Base-by-base conservation (phyloP, 2,329 filamentous ascomycete genomes). In the Tolypocladium guangdongense region DNA sequence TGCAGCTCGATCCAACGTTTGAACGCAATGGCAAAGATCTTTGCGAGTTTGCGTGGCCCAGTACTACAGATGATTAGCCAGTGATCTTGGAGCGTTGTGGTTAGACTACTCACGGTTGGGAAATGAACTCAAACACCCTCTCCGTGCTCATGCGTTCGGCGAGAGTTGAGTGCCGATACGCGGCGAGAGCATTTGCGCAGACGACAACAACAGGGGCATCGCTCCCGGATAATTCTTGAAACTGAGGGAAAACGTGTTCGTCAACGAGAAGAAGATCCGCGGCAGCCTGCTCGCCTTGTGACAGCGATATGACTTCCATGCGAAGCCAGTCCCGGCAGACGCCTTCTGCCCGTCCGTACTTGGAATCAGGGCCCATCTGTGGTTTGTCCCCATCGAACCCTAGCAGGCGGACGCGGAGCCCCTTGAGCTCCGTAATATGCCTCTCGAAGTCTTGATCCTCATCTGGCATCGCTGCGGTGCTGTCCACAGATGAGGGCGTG, bases 61-160 rank as follows among this genome's bases (percentile, higher is more conserved):
- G 68, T 58, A 3, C 68, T 71, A 7, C 7, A n/a, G 11, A n/a
- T 7, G 10, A 32, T 41, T 14, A 36, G 32, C 27, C 16, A 3
- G 11, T 22, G 35, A 36, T 45, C 33, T 35, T 24, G 10, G 14
- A 37, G 7, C 4, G 24, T 35, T 4, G 39, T 3, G 4, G n/a
- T 45, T 8, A 27, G 7, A 7, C n/a, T 2, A 64, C 69, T 58
- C 53, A 69, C 64, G 70, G 70, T 49, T 70, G 69, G 2, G 68
- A 69, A 20, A 70, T 64, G 45, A 69, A 71, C 49, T 71, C 69
- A 11, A 69, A 62, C 16, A 70, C 54, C 11, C 60, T 59, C 18
- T 54, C 53, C 51, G n/a, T 58, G 54, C 39, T 62, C 53, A 38
- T 61, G 51, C 2, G 48, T 56, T 38, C 37, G 37, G 16, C 16